A percentile compares a stretch with the other conserved stretches of the same genome.
These are phyloP conservation scores for Harringtonia aguacate DNA, from an alignment of 2,329 filamentous ascomycete genomes.

Conservation along the genomic window DNA sequence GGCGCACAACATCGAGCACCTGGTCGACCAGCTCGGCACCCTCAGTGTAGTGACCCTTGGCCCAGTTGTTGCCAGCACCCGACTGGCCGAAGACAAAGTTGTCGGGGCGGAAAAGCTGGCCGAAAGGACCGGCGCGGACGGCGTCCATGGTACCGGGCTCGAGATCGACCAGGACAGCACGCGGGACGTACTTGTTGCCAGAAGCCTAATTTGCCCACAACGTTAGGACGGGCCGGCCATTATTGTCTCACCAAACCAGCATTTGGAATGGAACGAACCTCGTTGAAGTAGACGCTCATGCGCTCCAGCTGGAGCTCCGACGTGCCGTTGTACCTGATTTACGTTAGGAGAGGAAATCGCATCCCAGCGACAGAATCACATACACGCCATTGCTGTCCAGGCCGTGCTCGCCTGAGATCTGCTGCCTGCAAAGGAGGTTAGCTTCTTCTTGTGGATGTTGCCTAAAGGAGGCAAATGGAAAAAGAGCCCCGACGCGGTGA, in stretches of 20 bases:
- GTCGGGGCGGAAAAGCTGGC: slow-evolving; percentile 98
- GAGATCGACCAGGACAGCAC: slow-evolving; percentile 97
- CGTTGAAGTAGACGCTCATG: slow-evolving; percentile 61
- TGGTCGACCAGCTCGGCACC: slow-evolving; percentile 98
- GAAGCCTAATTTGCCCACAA: slow-evolving; percentile 73
- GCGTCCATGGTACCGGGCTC: slow-evolving; percentile 99
- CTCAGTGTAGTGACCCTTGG: slow-evolving; percentile 99
- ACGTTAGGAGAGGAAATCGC: neutral
- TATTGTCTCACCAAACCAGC: too few species aligned
- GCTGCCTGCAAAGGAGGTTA: slow-evolving; percentile 45
- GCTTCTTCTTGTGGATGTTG: neutral
- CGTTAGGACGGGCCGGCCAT: too few species aligned
- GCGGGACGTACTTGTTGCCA: slow-evolving; percentile 98
- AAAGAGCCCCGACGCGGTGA: too few species aligned
- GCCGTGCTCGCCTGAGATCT: slow-evolving; percentile 83
- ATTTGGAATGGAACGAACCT: slow-evolving; percentile 28
- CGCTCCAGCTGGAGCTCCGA: slow-evolving; percentile 99
- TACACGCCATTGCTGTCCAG: slow-evolving; percentile 96
- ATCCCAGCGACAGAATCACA: slow-evolving; percentile 25
- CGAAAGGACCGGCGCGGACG: slow-evolving; percentile 94
- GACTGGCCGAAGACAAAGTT: slow-evolving; percentile 99
- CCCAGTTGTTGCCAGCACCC: slow-evolving; percentile 99
- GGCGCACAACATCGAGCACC: slow-evolving; percentile 95
- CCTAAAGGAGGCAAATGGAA: too few species aligned
- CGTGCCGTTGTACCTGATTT: slow-evolving; percentile 78